Conservation (phyloP, 1,139 yeast species). For the Scheffersomyces quercinus region DNA sequence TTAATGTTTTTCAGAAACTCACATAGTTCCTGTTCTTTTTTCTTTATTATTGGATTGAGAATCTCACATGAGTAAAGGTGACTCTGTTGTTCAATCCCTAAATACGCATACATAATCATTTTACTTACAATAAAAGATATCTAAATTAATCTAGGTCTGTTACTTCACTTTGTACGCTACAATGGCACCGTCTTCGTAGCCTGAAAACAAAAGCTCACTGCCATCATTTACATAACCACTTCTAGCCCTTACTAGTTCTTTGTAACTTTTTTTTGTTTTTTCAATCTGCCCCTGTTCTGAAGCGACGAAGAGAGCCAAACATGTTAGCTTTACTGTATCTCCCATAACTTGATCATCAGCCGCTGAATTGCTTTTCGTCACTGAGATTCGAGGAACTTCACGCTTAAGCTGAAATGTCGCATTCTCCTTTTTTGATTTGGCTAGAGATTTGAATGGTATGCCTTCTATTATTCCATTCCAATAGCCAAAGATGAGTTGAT, state of each 20-base stretch:
- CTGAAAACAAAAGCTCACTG: slow-evolving; percentile 25
- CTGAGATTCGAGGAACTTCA: slow-evolving; percentile 9
- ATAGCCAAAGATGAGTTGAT: slow-evolving; percentile 28
- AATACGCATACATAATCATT: too few relatives aligned
- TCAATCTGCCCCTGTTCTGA: neutral
- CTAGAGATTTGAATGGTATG: slow-evolving; percentile 9
- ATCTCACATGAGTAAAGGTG: too few relatives aligned
- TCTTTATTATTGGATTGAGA: too few relatives aligned
- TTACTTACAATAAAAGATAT: too few relatives aligned
- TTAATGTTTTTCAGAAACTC: too few relatives aligned
- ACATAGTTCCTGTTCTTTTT: too few relatives aligned
- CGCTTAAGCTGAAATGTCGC: slow-evolving; percentile 4
- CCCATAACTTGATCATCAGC: slow-evolving; percentile 6
- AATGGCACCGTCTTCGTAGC: slow-evolving; percentile 40
- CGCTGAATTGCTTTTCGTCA: slow-evolving; percentile 6
- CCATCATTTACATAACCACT: slow-evolving; percentile 9
- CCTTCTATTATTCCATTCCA: slow-evolving; percentile 43
- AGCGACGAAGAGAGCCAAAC: slow-evolving; percentile 12
- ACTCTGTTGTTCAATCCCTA: too few relatives aligned
- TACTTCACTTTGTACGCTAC: slow-evolving; percentile 8
- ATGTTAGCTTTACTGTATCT: slow-evolving; percentile 11
- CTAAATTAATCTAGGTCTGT: neutral
- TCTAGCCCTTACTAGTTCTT: slow-evolving; percentile 15
- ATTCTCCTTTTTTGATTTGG: slow-evolving; percentile 8
- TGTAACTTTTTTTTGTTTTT: slow-evolving; percentile 12